phyloP scores from a whole-genome alignment of 169 alveolate genomes.

The Eimeria acervulina region DNA sequence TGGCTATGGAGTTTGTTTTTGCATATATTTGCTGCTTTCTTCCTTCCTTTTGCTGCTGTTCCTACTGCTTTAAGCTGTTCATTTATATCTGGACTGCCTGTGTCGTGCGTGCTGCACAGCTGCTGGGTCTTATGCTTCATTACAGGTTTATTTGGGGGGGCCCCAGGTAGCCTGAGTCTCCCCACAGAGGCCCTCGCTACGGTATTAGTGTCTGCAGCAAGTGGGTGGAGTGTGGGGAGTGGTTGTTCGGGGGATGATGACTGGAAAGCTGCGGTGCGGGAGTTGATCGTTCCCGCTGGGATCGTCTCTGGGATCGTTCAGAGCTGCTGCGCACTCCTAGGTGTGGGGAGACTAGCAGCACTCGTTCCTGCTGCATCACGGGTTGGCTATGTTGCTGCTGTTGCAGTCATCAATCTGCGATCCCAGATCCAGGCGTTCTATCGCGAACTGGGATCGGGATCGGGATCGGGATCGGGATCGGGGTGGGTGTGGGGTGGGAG shows the following conservation, averaged over 20 bases:
- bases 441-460: too few species aligned
- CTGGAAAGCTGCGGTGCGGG: constrained; percentile 24
- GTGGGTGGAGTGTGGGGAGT: too few species aligned
- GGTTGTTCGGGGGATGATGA: too few species aligned
- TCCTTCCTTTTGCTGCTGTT: constrained; percentile 47
- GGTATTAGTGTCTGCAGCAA: constrained; percentile 66
- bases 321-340: constrained; percentile 18
- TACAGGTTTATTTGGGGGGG: constrained; percentile 54
- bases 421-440: constrained; percentile 59
- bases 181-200: constrained; percentile 60
- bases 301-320: constrained; percentile 42
- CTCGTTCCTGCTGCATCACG: constrained; percentile 67
- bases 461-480: too few species aligned
- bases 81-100: constrained; percentile 47
- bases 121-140: constrained; percentile 63
- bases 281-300: constrained; percentile 65
- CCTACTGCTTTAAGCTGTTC: constrained; percentile 77
- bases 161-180: constrained; percentile 35
- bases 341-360: constrained; percentile 14
- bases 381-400: constrained; percentile 69
- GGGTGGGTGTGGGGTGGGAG: too few species aligned
- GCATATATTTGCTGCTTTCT: not conserved
- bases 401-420: constrained; percentile 63
- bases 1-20: not conserved
- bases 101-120: constrained; percentile 40